phyloP scores from a whole-genome alignment of 805 yeast genomes.

The Vanderwaltozyma verrucispora region DNA sequence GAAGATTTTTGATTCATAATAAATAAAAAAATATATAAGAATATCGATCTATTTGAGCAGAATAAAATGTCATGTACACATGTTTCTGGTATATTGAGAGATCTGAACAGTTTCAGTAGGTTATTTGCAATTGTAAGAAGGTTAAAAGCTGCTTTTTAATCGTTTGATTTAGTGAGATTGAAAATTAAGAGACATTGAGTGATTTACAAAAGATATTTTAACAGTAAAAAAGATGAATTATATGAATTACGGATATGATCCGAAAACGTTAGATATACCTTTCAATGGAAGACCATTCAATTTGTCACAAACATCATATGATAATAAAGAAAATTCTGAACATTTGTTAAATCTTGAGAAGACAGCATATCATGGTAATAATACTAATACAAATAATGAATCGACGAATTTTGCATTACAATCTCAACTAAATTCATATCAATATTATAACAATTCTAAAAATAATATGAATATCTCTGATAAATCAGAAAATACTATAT shows the following conservation, averaged over 20 bases:
- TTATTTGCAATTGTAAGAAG: no score
- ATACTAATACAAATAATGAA: background rate
- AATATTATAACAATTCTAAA: background rate
- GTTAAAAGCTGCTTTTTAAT: no score
- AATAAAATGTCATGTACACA: no score
- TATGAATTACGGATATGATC: conserved; percentile 8
- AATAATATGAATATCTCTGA: background rate
- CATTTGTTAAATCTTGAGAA: background rate
- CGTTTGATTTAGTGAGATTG: no score
- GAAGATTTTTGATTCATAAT: no score
- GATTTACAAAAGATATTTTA: no score
- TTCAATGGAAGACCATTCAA: conserved; percentile 6
- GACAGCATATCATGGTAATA: background rate
- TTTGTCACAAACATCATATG: background rate
- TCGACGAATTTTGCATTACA: background rate
- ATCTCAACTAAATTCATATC: background rate
- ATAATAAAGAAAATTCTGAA: background rate
- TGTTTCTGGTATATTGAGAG: no score
- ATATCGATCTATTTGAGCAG: no score
- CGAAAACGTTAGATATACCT: conserved; percentile 6
- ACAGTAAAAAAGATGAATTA: conserved; percentile 6
- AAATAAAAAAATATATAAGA: no score
- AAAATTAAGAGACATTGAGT: no score
- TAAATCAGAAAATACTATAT: background rate
- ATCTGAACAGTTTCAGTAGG: no score